These are phyloP conservation scores for Acrocalymma vagum DNA, from an alignment of 2,329 filamentous ascomycete species.

Conservation along the genomic window DNA sequence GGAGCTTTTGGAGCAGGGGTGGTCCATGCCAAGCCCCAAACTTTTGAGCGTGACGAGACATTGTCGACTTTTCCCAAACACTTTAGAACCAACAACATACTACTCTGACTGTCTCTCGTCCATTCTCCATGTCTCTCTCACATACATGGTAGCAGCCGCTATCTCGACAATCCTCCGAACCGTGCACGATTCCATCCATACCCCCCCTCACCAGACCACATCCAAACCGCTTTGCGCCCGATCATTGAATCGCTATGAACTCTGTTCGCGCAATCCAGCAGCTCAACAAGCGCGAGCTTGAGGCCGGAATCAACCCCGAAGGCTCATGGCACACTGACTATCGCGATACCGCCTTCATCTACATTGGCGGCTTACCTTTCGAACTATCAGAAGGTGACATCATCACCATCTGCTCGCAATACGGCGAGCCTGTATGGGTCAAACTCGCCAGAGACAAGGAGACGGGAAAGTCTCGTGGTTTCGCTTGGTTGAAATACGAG, in stretches of 20 bases:
- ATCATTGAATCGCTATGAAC: conserved; percentile 92
- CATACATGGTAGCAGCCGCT: too few species aligned
- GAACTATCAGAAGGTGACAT: conserved; percentile 95
- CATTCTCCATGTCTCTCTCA: too few species aligned
- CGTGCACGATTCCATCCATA: too few species aligned
- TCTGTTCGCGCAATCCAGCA: conserved; percentile 90
- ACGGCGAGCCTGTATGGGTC: conserved; percentile 91
- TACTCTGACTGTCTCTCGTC: too few species aligned
- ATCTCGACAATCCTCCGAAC: too few species aligned
- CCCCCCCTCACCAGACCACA: conserved; percentile 6
- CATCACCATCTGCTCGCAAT: conserved; percentile 96
- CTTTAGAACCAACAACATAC: conserved; percentile 1
- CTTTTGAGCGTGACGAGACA: conserved; percentile 25
- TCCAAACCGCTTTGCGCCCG: too few species aligned
- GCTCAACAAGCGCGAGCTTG: conserved; percentile 93
- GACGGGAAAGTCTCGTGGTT: conserved; percentile 92
- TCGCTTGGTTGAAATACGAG: conserved; percentile 97
- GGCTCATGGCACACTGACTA: conserved; percentile 98
- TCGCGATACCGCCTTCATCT: conserved; percentile 94
- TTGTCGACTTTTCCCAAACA: background rate
- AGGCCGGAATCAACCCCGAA: conserved; percentile 83
- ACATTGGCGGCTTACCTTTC: conserved; percentile 92
- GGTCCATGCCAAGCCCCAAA: conserved; percentile 43
- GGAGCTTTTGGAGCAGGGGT: conserved; percentile 41
- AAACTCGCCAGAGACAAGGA: conserved; percentile 95